Conservation (phyloP, 164 flowering plant species). For the Aristolochia contorta region DNA sequence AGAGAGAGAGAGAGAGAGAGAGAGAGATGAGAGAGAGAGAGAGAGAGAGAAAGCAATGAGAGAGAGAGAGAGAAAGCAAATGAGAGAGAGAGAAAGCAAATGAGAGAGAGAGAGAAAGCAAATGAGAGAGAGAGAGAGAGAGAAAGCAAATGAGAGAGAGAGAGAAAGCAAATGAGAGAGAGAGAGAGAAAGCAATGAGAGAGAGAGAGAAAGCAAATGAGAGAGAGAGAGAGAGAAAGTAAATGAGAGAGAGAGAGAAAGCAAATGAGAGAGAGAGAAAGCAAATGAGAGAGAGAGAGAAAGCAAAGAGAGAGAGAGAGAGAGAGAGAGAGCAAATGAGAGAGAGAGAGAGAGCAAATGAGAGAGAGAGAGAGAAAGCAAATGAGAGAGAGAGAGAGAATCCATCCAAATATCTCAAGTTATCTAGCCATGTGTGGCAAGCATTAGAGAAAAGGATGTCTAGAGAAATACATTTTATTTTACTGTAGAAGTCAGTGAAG, state of each 20-base stretch:
- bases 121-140: neutral
- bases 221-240: neutral
- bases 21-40: neutral
- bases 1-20: neutral
- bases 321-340: neutral
- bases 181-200: neutral
- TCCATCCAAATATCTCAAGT: too few species aligned
- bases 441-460: too few species aligned
- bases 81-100: neutral
- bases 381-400: neutral
- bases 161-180: neutral
- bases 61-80: neutral
- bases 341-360: too few species aligned
- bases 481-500: too few species aligned
- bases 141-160: neutral
- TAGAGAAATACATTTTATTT: too few species aligned
- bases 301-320: neutral
- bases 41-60: neutral
- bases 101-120: neutral
- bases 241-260: neutral
- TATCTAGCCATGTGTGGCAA: too few species aligned
- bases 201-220: neutral
- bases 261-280: neutral
- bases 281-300: neutral
- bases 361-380: neutral